These are phyloP conservation scores for Voacanga thouarsii DNA, from an alignment of 257 asterid species.

Conservation along the genomic window DNA sequence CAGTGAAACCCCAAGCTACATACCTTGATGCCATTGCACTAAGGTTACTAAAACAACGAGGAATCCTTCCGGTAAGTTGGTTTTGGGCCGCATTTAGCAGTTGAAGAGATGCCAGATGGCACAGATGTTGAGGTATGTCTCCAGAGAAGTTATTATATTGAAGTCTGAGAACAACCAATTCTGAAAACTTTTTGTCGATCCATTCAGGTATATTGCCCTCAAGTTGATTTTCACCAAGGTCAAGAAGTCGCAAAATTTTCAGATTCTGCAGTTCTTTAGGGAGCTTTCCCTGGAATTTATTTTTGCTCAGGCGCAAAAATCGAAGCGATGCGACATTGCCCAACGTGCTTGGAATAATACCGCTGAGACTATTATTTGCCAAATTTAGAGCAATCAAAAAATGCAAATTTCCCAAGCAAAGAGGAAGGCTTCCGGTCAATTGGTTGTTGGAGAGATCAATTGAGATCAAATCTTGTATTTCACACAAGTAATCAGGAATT, in stretches of 20 bases:
- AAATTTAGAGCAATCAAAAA: slow-evolving; percentile 7
- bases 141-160: slow-evolving; percentile 25
- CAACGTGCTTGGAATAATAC: slow-evolving; percentile 26
- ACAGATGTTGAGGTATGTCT: slow-evolving; percentile 18
- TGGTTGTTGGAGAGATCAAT: no score
- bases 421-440: background rate
- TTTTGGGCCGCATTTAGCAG: slow-evolving; percentile 28
- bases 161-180: slow-evolving; percentile 22
- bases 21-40: slow-evolving; percentile 23
- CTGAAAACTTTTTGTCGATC: slow-evolving; percentile 18
- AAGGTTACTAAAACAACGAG: slow-evolving; percentile 22
- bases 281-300: slow-evolving; percentile 8
- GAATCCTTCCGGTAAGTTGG: slow-evolving; percentile 20
- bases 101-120: slow-evolving; percentile 26
- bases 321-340: slow-evolving; percentile 18
- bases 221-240: background rate
- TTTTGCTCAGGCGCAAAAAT: slow-evolving; percentile 23
- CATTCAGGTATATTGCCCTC: slow-evolving; percentile 22
- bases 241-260: slow-evolving; percentile 4
- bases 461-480: no score
- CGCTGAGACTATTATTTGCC: slow-evolving; percentile 17
- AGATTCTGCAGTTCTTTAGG: background rate
- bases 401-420: slow-evolving; percentile 17
- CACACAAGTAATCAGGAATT: no score
- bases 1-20: background rate